A percentile compares a stretch with the other conserved stretches of the same genome.
Evolutionary conservation across 2,329 filamentous ascomycete species (phyloP).

Genomic region (Pseudogymnoascus sp.): DNA sequence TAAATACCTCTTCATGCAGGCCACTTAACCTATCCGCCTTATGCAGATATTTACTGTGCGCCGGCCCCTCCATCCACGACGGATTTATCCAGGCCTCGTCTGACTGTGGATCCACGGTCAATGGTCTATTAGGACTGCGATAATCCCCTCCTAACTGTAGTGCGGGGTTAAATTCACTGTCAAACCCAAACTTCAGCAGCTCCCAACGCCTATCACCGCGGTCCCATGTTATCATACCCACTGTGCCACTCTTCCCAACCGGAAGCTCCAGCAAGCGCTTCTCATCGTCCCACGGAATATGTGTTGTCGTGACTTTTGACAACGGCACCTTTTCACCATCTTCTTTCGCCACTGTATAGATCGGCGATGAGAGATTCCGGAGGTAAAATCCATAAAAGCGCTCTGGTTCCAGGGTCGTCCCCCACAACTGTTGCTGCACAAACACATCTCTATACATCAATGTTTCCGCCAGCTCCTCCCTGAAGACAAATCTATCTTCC

Average conservation of each 20-base stretch:
- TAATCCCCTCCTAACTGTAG: not conserved
- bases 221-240: constrained; percentile 11
- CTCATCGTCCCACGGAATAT: constrained; percentile 4
- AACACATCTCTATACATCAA: not conserved
- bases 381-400: not conserved
- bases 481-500: not conserved
- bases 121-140: not conserved
- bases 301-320: not conserved
- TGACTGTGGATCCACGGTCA: not conserved
- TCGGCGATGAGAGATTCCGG: not conserved
- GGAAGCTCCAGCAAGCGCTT: constrained; percentile 14
- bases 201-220: not conserved
- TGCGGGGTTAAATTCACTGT: constrained; percentile 12
- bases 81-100: not conserved
- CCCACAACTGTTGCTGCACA: not conserved
- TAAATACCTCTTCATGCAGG: not conserved
- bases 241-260: constrained; percentile 11
- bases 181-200: constrained; percentile 14
- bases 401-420: not conserved
- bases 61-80: constrained; percentile 1
- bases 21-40: constrained; percentile 10
- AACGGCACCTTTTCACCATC: not conserved
- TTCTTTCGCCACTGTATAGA: not conserved
- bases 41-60: not conserved
- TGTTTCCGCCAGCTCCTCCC: not conserved